Percentiles rank a stretch among this genome's conserved stretches.
These are phyloP conservation scores for Urochloa ruziziensis DNA, from an alignment of 176 grass and related monocot genomes.

Conservation along the genomic window DNA sequence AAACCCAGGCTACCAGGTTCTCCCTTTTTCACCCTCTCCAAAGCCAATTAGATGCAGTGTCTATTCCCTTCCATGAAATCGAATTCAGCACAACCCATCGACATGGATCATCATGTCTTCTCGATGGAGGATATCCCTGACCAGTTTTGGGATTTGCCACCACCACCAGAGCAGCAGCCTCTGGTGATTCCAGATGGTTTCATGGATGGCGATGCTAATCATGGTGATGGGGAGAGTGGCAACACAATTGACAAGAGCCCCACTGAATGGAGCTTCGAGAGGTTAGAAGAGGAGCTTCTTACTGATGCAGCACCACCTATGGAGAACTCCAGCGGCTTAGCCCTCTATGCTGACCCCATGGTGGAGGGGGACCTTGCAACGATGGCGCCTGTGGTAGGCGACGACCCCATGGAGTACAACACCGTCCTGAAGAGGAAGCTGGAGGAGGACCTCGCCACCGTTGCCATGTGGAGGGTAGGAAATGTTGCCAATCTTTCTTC, in stretches of 20 bases:
- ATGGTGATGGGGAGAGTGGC: background rate
- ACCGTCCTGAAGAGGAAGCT: slow-evolving; percentile 56
- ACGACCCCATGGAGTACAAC: slow-evolving; percentile 56
- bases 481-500: background rate
- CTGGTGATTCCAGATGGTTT: background rate
- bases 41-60: background rate
- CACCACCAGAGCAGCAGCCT: background rate
- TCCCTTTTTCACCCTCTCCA: background rate
- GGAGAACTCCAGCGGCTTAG: background rate
- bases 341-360: background rate
- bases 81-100: background rate
- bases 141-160: slow-evolving; percentile 25
- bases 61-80: background rate
- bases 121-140: slow-evolving; percentile 39
- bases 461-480: slow-evolving; percentile 84
- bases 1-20: background rate
- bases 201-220: background rate
- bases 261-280: slow-evolving; percentile 53
- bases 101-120: slow-evolving; percentile 51
- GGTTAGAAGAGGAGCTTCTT: slow-evolving; percentile 44
- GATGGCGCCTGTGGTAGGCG: background rate
- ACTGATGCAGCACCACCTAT: background rate
- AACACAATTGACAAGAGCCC: slow-evolving; percentile 6
- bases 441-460: slow-evolving; percentile 57
- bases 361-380: background rate